Evolutionary conservation across 495 filamentous ascomycete species (phyloP), one percentile per base, ranked within the genome.

Genomic region (Aspergillus carlsbadensis): DNA sequence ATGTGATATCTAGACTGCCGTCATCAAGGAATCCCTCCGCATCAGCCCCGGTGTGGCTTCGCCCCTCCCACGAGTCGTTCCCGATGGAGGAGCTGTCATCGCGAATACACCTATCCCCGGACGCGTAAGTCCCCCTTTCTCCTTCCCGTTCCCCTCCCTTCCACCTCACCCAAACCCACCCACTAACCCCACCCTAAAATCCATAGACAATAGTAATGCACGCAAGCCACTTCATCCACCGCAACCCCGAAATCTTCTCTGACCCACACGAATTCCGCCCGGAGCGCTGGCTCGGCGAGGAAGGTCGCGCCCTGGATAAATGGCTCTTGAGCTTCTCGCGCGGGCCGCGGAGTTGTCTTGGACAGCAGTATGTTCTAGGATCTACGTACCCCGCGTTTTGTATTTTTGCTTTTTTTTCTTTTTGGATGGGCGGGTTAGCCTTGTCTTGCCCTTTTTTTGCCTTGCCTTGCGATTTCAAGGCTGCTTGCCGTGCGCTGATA

Each of bases 211-310:
- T 57, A 6, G 54, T 57, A 2, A 26, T 15, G 20, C 47, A 50
- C 36, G 31, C 33, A 11, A 57, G 54, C 45, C 45, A 57, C 54
- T 44, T 57, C 29, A 37, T 57, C 6, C 54, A 57, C 31, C 36
- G 24, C 17, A 43, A 57, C 47, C 8, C 39, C n/a, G 26, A 17
- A 6, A 51, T 57, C 15, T 57, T 57, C 37, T 18, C 26, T 8
- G 15, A 31, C 3, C 42, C 52, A 5, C 3, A 46, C 31, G 31
- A 15, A 3, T 55, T 55, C 33, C 46, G 26, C 8, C 52, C 52
- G 2, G 52, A 55, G 21, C 52, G 52, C 31, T 55, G 52, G 52
- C 42, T 55, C 18, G 52, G 52, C 18, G 52, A 55, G 20, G 17
- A 39, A 5, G 52, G 40, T 3, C 42, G n/a, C 6, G 10, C 11